These are phyloP conservation scores for Vanrija sp. DNA, from an alignment of 1,284 basidiomycete species.

Conservation along the genomic window DNA sequence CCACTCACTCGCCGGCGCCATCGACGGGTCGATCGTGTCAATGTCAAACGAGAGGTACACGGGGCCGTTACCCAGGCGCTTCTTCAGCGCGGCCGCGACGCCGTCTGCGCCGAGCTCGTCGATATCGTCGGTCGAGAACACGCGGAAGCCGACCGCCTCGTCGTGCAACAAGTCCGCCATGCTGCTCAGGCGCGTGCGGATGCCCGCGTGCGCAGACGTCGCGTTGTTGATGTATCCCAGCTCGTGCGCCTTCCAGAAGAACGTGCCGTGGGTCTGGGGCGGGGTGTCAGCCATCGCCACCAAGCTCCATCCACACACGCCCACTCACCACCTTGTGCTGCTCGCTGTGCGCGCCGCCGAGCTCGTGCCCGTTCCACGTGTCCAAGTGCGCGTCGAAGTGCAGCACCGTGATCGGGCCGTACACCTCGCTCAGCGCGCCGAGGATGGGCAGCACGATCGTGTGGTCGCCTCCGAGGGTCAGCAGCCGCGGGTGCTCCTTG, in stretches of 20 bases:
- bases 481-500: conserved; percentile 46
- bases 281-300: conserved; percentile 17
- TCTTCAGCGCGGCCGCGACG: conserved; percentile 44
- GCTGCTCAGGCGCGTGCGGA: conserved; percentile 36
- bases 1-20: conserved; percentile 42
- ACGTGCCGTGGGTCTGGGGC: conserved; percentile 39
- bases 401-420: conserved; percentile 49
- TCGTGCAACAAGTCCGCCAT: conserved; percentile 39
- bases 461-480: conserved; percentile 52
- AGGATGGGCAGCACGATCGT: conserved; percentile 52
- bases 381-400: conserved; percentile 44
- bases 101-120: conserved; percentile 50
- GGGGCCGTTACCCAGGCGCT: conserved; percentile 38
- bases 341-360: conserved; percentile 16
- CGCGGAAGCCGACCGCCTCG: conserved; percentile 48
- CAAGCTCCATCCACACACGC: not conserved
- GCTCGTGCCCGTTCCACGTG: conserved; percentile 46
- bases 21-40: conserved; percentile 45
- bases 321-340: conserved; percentile 20
- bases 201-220: conserved; percentile 58
- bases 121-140: conserved; percentile 48
- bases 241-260: conserved; percentile 51
- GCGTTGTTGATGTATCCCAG: conserved; percentile 51
- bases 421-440: conserved; percentile 42
- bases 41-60: conserved; percentile 43